Base-by-base conservation (phyloP, 805 yeast species). In the Cyberlindnera japonica region DNA sequence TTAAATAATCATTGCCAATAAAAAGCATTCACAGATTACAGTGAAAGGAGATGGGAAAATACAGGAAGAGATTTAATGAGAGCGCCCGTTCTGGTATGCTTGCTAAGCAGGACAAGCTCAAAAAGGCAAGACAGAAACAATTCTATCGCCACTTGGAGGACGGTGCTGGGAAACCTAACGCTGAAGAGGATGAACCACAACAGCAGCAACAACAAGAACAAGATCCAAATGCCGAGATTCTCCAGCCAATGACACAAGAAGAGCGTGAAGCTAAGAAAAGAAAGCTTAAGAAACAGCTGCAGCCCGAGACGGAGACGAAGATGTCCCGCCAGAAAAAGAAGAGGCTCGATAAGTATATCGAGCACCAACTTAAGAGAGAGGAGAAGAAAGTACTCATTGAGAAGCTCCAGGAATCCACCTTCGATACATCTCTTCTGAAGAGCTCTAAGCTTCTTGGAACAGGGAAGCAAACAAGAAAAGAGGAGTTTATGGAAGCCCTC, bases 281-380 rank as follows among this genome's bases (percentile, higher is more conserved):
- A 37, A 76, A 75, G 47, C 57, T 90, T 34, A 77, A 80, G 44
- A 72, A 77, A 20, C 61, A 79, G 7, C 67, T 83, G 41, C 61
- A 71, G 20, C 81, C 86, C 32, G 72, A 72, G 40, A 68, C 74
- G 40, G 91, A 86, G 44, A 57, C 80, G 12, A 88, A 88, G 55
- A 62, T 85, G 26, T 79, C 90, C 1, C 68, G 78, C 36, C 74
- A 82, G 35, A 83, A 91, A 67, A 71, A 69, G 75, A 78, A 84
- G 65, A 67, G 98, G 43, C 65, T 91, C 32, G 97, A 91, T 47
- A 91, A 91, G 62, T 91, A 88, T 61, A 88, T 91, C 27, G 95
- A 89, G 43, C 95, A 86, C 63, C 96, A 89, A 59, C 57, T 89
- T 51, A 83, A 83, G 54, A 69, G 95, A 57, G 95, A 91, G 59